These are phyloP conservation scores for Aspergillus aculeatinus DNA, from an alignment of 2,329 filamentous ascomycete species.

Conservation along the genomic window DNA sequence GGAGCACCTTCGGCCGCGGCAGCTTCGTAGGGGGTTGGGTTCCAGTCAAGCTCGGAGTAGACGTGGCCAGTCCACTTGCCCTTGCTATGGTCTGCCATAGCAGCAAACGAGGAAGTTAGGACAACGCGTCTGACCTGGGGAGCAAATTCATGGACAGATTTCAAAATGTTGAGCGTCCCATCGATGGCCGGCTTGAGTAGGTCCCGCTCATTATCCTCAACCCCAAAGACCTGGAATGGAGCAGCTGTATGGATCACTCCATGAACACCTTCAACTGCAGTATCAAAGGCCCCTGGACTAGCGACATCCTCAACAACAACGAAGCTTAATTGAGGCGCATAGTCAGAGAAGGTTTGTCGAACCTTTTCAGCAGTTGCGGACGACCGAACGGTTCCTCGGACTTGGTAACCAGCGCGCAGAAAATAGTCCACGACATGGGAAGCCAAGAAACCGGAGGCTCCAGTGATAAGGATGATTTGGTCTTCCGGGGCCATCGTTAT, in stretches of 20 bases:
- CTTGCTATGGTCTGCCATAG: not conserved
- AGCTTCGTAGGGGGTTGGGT: not conserved
- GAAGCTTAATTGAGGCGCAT: conserved; percentile 23
- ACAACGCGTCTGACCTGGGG: conserved; percentile 2
- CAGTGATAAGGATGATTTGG: not conserved
- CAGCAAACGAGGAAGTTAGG: conserved; percentile 4
- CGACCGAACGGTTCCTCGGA: not conserved
- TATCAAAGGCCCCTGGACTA: conserved; percentile 35
- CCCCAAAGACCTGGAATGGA: not conserved
- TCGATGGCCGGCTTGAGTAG: conserved; percentile 3
- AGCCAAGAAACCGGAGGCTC: not conserved
- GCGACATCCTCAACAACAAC: conserved; percentile 31
- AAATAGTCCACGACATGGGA: not conserved
- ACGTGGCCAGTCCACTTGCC: not conserved
- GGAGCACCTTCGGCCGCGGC: not conserved
- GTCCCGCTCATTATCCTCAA: not conserved
- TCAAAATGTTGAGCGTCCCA: not conserved
- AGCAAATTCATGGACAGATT: not conserved
- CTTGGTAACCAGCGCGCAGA: not conserved
- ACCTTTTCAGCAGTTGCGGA: not conserved
- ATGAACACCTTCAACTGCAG: conserved; percentile 34
- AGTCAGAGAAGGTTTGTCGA: not conserved
- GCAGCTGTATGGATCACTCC: conserved; percentile 30
- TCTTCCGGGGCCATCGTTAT: too few relatives aligned
- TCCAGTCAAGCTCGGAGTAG: conserved; percentile 2